These are phyloP conservation scores for Monilinia fructicola DNA, from an alignment of 2,329 filamentous ascomycete genomes.

Conservation along the genomic window DNA sequence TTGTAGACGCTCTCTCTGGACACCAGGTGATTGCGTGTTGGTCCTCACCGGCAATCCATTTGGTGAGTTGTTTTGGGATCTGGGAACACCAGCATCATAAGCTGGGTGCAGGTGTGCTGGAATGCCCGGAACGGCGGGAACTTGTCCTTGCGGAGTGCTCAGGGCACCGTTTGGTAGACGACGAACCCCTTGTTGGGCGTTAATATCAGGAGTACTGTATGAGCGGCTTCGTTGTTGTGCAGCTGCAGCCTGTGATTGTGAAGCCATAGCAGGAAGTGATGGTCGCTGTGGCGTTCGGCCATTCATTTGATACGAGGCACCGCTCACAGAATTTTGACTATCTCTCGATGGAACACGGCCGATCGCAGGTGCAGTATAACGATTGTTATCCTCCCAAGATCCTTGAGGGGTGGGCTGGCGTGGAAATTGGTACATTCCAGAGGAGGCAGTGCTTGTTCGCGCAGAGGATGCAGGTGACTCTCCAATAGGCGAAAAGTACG, in stretches of 20 bases:
- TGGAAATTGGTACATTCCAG: slow-evolving; percentile 58
- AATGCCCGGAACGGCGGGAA: slow-evolving; percentile 75
- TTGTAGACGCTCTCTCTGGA: slow-evolving; percentile 58
- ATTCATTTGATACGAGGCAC: slow-evolving; percentile 55
- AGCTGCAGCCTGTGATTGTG: slow-evolving; percentile 45
- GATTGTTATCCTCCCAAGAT: slow-evolving; percentile 69
- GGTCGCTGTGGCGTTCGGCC: slow-evolving; percentile 71
- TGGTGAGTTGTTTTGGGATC: slow-evolving; percentile 82
- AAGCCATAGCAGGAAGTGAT: slow-evolving; percentile 72
- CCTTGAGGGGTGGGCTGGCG: slow-evolving; percentile 69
- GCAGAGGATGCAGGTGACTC: slow-evolving; percentile 74
- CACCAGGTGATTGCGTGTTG: slow-evolving; percentile 69
- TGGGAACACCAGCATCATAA: slow-evolving; percentile 63
- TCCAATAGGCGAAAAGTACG: slow-evolving; percentile 86
- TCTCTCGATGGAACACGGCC: slow-evolving; percentile 78
- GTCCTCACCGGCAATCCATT: slow-evolving; percentile 64
- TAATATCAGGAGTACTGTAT: slow-evolving; percentile 94
- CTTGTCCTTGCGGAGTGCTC: slow-evolving; percentile 40
- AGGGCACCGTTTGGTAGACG: slow-evolving; percentile 54
- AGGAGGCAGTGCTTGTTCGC: slow-evolving; percentile 50
- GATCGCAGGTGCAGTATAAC: slow-evolving; percentile 87
- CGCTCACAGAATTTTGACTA: slow-evolving; percentile 59
- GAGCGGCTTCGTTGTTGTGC: slow-evolving; percentile 75
- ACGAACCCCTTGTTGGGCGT: slow-evolving; percentile 56
- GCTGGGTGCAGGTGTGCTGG: slow-evolving; percentile 65